Percentiles rank a stretch among this genome's conserved stretches.
Conservation (phyloP, 208 protist species). For the Kentomonas sorsogonicus region DNA sequence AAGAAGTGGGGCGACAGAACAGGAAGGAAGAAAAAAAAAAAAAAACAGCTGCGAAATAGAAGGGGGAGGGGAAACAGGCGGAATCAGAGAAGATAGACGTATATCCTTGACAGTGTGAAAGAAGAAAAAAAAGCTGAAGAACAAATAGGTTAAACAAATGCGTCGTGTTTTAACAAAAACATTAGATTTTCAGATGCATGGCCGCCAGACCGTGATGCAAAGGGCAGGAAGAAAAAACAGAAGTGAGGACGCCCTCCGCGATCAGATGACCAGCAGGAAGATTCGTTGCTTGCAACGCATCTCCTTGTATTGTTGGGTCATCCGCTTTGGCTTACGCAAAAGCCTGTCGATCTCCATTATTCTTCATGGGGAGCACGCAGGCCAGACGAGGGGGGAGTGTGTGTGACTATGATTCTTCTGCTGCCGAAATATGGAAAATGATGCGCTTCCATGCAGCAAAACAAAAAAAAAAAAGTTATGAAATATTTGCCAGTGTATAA, state of each 20-base stretch:
- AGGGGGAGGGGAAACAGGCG: neutral
- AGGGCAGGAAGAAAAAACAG: too few relatives aligned
- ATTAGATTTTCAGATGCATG: neutral
- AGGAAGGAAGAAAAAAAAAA: neutral
- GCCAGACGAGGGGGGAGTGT: too few relatives aligned
- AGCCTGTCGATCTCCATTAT: too few relatives aligned
- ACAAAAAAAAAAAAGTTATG: conserved; percentile 11
- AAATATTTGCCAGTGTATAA: neutral
- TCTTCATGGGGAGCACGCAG: too few relatives aligned
- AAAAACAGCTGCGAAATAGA: neutral
- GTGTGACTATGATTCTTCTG: too few relatives aligned
- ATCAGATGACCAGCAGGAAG: too few relatives aligned
- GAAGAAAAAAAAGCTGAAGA: conserved; percentile 10
- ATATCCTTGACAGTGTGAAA: conserved; percentile 5
- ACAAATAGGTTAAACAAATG: conserved; percentile 8
- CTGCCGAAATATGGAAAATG: too few relatives aligned
- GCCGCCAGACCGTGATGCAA: too few relatives aligned
- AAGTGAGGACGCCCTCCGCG: too few relatives aligned
- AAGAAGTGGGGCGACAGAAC: neutral
- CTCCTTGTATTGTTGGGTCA: too few relatives aligned
- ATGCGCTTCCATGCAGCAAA: neutral
- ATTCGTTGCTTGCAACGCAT: too few relatives aligned
- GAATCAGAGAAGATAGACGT: neutral
- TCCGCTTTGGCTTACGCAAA: too few relatives aligned
- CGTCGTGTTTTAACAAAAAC: neutral